A percentile compares a stretch with the other conserved stretches of the same genome.
Conservation (phyloP, 1,139 yeast species). For the Geotrichum carabidarum region DNA sequence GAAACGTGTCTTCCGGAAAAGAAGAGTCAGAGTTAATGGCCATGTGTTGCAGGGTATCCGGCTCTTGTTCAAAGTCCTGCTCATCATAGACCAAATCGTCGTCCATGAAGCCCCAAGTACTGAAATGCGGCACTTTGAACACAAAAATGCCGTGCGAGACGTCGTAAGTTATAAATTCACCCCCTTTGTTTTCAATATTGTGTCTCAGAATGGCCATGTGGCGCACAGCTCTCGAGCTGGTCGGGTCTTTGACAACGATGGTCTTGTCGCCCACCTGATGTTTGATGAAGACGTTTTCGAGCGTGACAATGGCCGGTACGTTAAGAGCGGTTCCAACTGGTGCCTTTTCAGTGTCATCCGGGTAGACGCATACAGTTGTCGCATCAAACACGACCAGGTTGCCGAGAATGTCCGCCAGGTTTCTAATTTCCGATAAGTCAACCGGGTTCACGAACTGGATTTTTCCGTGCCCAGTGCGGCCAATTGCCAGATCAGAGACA, state of each 20-base stretch:
- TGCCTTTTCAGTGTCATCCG: slow-evolving; percentile 52
- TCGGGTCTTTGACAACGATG: slow-evolving; percentile 39
- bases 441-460: slow-evolving; percentile 68
- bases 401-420: slow-evolving; percentile 49
- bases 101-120: slow-evolving; percentile 85
- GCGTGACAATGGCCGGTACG: slow-evolving; percentile 75
- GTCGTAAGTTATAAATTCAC: slow-evolving; percentile 75
- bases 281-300: slow-evolving; percentile 50
- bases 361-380: slow-evolving; percentile 63
- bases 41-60: neutral
- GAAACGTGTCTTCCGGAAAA: slow-evolving; percentile 11
- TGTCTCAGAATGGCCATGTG: slow-evolving; percentile 44
- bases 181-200: slow-evolving; percentile 54
- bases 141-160: slow-evolving; percentile 75
- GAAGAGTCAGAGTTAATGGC: neutral
- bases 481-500: slow-evolving; percentile 67
- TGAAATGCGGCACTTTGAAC: slow-evolving; percentile 83
- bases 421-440: slow-evolving; percentile 54
- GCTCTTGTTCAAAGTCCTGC: slow-evolving; percentile 24
- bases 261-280: slow-evolving; percentile 22
- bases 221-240: slow-evolving; percentile 42
- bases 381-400: slow-evolving; percentile 52
- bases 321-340: slow-evolving; percentile 69
- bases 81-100: slow-evolving; percentile 58
- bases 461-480: slow-evolving; percentile 72